Base-by-base conservation (phyloP, 2,329 filamentous ascomycete genomes). In the Alternaria ethzedia region DNA sequence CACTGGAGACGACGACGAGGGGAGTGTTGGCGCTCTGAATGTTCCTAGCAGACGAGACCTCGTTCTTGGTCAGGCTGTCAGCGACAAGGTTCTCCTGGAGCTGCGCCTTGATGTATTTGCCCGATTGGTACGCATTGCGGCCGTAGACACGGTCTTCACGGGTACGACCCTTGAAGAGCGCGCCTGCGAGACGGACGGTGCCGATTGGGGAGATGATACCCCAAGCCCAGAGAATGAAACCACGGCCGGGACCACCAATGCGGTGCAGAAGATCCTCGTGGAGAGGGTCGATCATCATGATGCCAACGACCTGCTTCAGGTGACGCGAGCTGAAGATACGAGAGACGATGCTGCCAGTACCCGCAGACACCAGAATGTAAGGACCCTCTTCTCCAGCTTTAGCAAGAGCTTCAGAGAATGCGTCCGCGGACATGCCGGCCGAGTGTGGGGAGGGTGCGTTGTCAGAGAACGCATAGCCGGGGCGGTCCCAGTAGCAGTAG, bases 401-500 rank as follows among this genome's bases (percentile, higher is more conserved):
- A 2, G 91, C 90, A 6, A 99, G 86, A 3, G 94, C 93, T 82
- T 98, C 94, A 46, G 93, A 94, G 25, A 98, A 84, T 0, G 90
- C 93, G 74, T 97, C 94, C 6, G 92, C 90, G n/a, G 92, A 91
- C 88, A 97, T 97, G 46, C 94, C 94, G 5, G 93, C 95, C 6
- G 93, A 97, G 72, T 97, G 90, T 0, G 96, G 96, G 6, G 94
- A 97, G 2, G 96, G 96, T 0, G 95, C 94, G 59, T 96, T 95
- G 80, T 99, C 96, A 50, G 89, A 88, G 90, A 93, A 97, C 7
- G 87, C 95, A 59, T 95, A 87, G 2, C 96, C 96, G 1, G 96
- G 96, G 21, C 96, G 91, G 78, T 99, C 96, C 77, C 93, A 94
- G 80, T 97, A 97, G 85, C 96, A 99, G 82, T 97, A 98, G 63